A percentile compares a stretch with the other conserved stretches of the same genome.
Evolutionary conservation across 2,329 filamentous ascomycete genomes (phyloP).

Genomic region (Penicillium crustosum): DNA sequence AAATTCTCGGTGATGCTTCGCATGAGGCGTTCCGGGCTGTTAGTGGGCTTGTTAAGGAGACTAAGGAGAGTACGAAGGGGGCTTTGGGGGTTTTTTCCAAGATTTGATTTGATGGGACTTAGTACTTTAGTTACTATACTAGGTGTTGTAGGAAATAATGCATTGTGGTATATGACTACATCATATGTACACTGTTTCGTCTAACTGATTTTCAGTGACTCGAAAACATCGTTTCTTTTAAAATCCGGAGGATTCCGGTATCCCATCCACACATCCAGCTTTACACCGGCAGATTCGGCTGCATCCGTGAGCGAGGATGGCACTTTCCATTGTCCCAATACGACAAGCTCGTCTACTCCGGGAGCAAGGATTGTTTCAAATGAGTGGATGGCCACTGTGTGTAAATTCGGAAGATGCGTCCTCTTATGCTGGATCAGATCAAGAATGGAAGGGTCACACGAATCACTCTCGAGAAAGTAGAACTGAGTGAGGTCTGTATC

Average conservation of each 20-base stretch:
- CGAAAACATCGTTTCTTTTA: not conserved
- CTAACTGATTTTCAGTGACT: slow-evolving; percentile 1
- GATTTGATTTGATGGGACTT: slow-evolving; percentile 39
- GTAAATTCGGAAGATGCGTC: slow-evolving; percentile 1
- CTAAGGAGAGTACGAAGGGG: slow-evolving; percentile 66
- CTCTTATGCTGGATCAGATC: slow-evolving; percentile 11
- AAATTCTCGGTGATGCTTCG: slow-evolving; percentile 79
- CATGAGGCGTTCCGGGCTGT: slow-evolving; percentile 70
- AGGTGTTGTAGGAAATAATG: not conserved
- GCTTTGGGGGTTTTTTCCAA: slow-evolving; percentile 66
- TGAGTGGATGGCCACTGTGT: slow-evolving; percentile 5
- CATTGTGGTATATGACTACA: too few species aligned
- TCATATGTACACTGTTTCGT: not conserved
- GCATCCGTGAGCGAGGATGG: slow-evolving; percentile 2
- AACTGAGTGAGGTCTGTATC: not conserved
- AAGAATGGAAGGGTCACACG: not conserved
- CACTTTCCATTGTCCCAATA: not conserved
- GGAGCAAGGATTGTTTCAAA: not conserved
- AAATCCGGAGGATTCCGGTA: not conserved
- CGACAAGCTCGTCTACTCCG: not conserved
- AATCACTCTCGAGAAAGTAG: not conserved
- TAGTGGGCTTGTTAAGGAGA: slow-evolving; percentile 76
- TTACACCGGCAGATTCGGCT: slow-evolving; percentile 3
- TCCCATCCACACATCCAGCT: slow-evolving; percentile 8
- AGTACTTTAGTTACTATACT: not conserved